Base-by-base conservation (phyloP, 441 rosid genomes). In the Populus hybrid region DNA sequence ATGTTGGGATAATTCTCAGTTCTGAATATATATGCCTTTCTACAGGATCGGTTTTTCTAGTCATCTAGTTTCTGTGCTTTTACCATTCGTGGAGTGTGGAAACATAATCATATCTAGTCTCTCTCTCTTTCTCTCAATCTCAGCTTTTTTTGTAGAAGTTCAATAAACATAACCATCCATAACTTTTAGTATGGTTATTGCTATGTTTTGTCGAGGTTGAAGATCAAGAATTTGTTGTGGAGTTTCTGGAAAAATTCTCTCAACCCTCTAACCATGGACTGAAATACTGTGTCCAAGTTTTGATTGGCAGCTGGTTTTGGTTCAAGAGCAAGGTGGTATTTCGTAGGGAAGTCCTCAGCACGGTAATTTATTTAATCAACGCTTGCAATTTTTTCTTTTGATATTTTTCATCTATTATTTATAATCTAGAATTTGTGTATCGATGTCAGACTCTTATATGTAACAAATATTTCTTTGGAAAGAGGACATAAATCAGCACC, bases 201-300 rank as follows among this genome's bases (percentile, higher is more conserved):
- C 57, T 66, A 28, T 82, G 18, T 28, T 77, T 53, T 83, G 64
- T 69, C 85, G n/a, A 95, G 24, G 99, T 93, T 72, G 97, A 93
- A 82, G 87, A 87, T 82, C 93, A 89, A 75, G 86, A 84, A 82
- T 82, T 76, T 81, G 38, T 91, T 82, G 75, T 94, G 66, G 89
- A 90, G 79, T 82, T 89, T n/a, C 83, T 96, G 98, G 99, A 92
- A 87, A 80, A 83, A 80, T 75, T 94, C 94, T 68, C 79, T 96
- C 82, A 96, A 96, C 71, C 91, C 99, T 78, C 89, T 96, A 75
- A 96, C 99, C n/a, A 70, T 96, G 99, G 99, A 76, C 89, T 5
- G 99, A 96, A 81, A 87, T 92, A 84, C 77, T 96, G 80, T 91
- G 89, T 69, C 98, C n/a, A 92, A 86, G 83, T 94, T 76, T 82